phyloP scores from a whole-genome alignment of 2,329 filamentous ascomycete species.

The Verticillium albo-atrum region DNA sequence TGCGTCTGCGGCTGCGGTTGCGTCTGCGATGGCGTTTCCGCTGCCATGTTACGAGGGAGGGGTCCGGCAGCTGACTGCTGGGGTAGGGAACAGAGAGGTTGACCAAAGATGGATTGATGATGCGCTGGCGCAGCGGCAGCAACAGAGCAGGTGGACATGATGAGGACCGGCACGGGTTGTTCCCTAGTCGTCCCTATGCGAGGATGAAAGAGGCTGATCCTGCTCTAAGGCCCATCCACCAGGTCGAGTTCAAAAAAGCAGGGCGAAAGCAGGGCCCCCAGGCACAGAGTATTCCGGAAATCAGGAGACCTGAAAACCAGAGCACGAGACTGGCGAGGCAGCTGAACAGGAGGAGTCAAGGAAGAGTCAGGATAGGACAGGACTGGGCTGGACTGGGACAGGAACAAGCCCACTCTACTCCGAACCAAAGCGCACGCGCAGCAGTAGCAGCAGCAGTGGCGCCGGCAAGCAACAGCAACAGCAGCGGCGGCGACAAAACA shows the following conservation, averaged over 20 bases:
- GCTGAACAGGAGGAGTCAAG: too few species aligned
- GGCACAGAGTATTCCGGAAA: background rate
- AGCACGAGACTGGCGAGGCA: too few species aligned
- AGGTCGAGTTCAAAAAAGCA: background rate
- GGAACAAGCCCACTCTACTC: background rate
- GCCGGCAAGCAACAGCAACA: background rate
- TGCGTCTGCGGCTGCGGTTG: background rate
- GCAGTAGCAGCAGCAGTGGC: background rate
- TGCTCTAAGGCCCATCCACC: too few species aligned
- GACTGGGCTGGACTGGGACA: background rate
- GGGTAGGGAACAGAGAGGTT: background rate
- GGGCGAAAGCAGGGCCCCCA: background rate
- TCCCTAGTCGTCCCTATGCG: background rate
- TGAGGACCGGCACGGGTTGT: background rate
- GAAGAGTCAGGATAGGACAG: background rate
- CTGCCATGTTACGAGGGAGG: background rate
- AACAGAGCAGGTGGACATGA: background rate
- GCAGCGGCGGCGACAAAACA: background rate
- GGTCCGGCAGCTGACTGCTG: background rate
- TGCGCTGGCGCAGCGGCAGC: background rate
- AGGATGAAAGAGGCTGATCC: background rate
- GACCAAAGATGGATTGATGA: background rate
- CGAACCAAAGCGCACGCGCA: background rate
- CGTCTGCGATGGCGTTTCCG: background rate
- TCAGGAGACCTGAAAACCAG: background rate